These are phyloP conservation scores for Musa itinerans DNA, from an alignment of 176 grass and related monocot species.

Conservation along the genomic window DNA sequence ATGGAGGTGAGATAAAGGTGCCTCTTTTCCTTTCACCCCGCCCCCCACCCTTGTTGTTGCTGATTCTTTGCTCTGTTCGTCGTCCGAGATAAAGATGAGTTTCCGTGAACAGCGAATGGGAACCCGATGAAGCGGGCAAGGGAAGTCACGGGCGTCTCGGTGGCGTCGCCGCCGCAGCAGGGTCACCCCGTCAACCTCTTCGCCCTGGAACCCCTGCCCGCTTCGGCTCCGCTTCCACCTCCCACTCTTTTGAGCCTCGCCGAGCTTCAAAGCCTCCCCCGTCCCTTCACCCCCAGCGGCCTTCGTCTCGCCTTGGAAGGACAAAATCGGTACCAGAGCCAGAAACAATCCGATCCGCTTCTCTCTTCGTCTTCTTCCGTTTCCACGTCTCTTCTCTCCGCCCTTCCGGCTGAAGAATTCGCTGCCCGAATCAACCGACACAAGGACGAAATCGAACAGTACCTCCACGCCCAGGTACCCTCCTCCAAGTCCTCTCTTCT, in stretches of 20 bases:
- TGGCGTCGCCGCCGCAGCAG: constrained; percentile 7
- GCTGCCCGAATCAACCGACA: constrained; percentile 55
- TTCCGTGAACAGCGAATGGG: constrained; percentile 22
- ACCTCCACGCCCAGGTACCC: constrained; percentile 57
- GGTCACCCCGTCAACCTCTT: constrained; percentile 18
- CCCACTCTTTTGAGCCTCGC: constrained; percentile 30
- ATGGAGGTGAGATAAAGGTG: constrained; percentile 16
- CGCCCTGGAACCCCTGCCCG: background rate
- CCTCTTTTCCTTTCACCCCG: background rate
- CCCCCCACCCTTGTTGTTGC: too few relatives aligned
- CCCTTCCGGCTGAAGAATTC: constrained; percentile 37
- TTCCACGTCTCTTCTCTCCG: constrained; percentile 12
- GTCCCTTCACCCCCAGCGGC: constrained; percentile 57
- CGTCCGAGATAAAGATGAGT: too few relatives aligned
- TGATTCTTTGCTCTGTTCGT: too few relatives aligned
- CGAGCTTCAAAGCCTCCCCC: constrained; percentile 37
- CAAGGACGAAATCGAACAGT: constrained; percentile 63
- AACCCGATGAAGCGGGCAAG: constrained; percentile 37
- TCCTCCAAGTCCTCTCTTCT: background rate
- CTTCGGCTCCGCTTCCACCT: constrained; percentile 22
- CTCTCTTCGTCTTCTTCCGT: constrained; percentile 15
- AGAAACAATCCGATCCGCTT: constrained; percentile 30
- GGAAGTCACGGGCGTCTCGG: constrained; percentile 15
- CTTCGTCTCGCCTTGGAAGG: constrained; percentile 70
- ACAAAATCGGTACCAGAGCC: constrained; percentile 44